Evolutionary conservation across 2,329 filamentous ascomycete species (phyloP).

Genomic region (Proliferodiscus dingleyae): DNA sequence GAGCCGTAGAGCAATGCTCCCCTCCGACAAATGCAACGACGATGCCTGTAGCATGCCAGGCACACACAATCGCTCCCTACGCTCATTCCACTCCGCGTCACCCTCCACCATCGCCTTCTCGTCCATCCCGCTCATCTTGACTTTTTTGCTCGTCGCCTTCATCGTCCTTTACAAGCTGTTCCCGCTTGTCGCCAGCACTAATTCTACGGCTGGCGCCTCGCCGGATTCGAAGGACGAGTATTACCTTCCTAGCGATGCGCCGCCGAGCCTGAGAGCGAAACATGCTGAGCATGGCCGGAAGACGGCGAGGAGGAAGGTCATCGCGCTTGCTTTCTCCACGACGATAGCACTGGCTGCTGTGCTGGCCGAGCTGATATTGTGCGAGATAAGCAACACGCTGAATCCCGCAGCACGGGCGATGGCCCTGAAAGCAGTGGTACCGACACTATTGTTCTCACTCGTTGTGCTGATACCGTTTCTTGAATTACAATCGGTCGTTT

Average conservation of each 20-base stretch:
- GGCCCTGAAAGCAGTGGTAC: slow-evolving; percentile 65
- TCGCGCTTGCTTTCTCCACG: slow-evolving; percentile 65
- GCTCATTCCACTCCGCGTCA: slow-evolving; percentile 17
- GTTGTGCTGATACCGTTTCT: slow-evolving; percentile 73
- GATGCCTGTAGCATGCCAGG: slow-evolving; percentile 21
- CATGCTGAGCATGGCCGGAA: slow-evolving; percentile 55
- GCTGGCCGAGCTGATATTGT: slow-evolving; percentile 74
- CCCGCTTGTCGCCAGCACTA: slow-evolving; percentile 62
- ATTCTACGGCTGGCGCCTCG: too few relatives aligned
- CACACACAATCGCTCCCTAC: slow-evolving; percentile 11
- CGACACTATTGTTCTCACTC: slow-evolving; percentile 65
- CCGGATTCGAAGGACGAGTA: slow-evolving; percentile 53
- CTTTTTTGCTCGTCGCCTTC: slow-evolving; percentile 59
- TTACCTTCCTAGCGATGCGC: slow-evolving; percentile 58
- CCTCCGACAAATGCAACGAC: slow-evolving; percentile 28
- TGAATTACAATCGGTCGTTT: slow-evolving; percentile 57
- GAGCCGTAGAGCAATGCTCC: slow-evolving; percentile 25
- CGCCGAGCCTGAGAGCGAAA: slow-evolving; percentile 51
- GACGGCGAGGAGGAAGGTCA: slow-evolving; percentile 45
- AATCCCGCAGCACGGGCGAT: slow-evolving; percentile 60
- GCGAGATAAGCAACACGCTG: slow-evolving; percentile 76
- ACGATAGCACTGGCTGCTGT: slow-evolving; percentile 75
- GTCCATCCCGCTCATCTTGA: slow-evolving; percentile 62
- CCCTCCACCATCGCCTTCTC: slow-evolving; percentile 53
- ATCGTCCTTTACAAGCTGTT: slow-evolving; percentile 66